Evolutionary conservation across 306 rosid genomes (phyloP).

Genomic region (Medicago arabica): DNA sequence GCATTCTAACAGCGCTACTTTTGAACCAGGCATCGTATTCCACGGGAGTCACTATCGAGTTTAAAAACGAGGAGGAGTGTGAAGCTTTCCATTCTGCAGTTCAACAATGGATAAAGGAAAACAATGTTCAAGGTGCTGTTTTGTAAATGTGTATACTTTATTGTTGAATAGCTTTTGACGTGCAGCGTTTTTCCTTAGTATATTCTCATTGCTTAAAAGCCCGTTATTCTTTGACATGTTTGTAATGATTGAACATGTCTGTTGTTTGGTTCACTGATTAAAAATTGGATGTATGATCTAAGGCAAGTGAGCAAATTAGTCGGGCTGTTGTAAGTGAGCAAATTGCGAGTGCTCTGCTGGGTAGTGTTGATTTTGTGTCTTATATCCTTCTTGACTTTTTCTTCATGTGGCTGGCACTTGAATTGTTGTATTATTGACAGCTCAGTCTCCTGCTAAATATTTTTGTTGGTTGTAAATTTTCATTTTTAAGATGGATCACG

Average conservation of each 20-base stretch:
- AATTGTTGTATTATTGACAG: conserved; percentile 20
- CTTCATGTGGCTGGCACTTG: conserved; percentile 18
- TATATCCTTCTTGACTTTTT: conserved; percentile 1
- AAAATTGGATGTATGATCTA: not conserved
- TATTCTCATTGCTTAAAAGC: not conserved
- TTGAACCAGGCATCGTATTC: conserved; percentile 68
- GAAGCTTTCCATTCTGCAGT: conserved; percentile 69
- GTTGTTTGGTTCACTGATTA: not conserved
- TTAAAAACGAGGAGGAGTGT: conserved; percentile 80
- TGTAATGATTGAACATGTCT: not conserved
- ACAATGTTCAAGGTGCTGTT: conserved; percentile 66
- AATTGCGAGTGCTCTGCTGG: not conserved
- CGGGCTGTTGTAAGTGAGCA: not conserved
- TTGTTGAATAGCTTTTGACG: not conserved
- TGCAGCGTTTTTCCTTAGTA: conserved; percentile 1
- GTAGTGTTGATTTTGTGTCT: conserved; percentile 6
- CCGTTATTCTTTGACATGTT: not conserved
- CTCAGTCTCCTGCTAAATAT: conserved; percentile 1
- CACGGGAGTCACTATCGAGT: conserved; percentile 64
- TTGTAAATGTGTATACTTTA: conserved; percentile 29
- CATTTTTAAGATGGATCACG: conserved; percentile 1
- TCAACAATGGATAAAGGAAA: conserved; percentile 75
- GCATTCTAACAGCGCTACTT: conserved; percentile 43
- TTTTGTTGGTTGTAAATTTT: conserved; percentile 7
- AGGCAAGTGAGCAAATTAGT: not conserved